A percentile compares a stretch with the other conserved stretches of the same genome.
phyloP scores from a whole-genome alignment of 2,329 filamentous ascomycete species.

The Colletotrichum incanum region DNA sequence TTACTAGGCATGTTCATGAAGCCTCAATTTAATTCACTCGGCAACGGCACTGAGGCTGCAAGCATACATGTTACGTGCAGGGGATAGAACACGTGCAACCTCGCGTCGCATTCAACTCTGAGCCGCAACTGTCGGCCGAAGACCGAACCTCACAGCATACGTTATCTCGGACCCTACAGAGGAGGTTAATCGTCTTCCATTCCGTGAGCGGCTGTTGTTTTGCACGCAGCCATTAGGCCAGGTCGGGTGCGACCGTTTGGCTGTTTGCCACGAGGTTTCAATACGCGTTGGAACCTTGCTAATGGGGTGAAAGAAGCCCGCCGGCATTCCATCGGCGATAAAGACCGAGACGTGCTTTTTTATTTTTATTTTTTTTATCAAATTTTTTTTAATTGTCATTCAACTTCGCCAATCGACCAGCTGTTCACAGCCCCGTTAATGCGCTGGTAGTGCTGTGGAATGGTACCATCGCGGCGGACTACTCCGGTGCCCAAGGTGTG shows the following conservation, averaged over 20 bases:
- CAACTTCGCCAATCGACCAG: neutral
- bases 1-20: slow-evolving; percentile 4
- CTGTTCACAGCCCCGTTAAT: too few relatives aligned
- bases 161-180: neutral
- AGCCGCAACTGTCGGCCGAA: neutral
- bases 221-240: neutral
- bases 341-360: neutral
- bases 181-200: neutral
- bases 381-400: neutral
- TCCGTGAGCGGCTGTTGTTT: neutral
- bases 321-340: neutral
- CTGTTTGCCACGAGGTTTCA: neutral
- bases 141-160: neutral
- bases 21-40: slow-evolving; percentile 25
- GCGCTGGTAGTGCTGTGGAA: too few relatives aligned
- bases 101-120: neutral
- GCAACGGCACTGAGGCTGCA: neutral
- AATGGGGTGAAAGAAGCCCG: neutral
- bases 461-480: neutral
- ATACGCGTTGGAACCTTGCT: neutral
- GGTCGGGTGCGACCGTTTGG: neutral
- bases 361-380: too few relatives aligned
- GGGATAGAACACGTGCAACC: neutral
- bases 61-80: neutral
- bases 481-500: neutral